Percentiles rank a stretch among this genome's conserved stretches.
phyloP scores from a whole-genome alignment of 2,329 filamentous ascomycete genomes.

The Paecilomyces sp. region DNA sequence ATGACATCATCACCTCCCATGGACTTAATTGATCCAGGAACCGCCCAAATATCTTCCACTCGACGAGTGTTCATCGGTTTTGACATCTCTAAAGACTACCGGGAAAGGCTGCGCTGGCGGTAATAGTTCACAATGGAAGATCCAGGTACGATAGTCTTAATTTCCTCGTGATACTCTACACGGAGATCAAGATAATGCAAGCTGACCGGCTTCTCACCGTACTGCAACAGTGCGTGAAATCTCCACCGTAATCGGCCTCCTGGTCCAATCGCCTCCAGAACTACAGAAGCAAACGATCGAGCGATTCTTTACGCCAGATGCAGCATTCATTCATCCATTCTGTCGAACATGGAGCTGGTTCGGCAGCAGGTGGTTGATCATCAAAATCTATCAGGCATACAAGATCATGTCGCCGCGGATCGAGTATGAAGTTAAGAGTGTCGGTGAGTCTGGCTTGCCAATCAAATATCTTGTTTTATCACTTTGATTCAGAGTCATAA shows the following conservation, averaged over 20 bases:
- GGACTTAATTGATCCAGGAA: background rate
- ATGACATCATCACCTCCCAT: background rate
- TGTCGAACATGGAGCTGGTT: conserved; percentile 53
- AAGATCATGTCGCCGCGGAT: conserved; percentile 73
- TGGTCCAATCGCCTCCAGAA: conserved; percentile 60
- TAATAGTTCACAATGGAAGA: conserved; percentile 6
- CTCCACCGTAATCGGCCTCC: conserved; percentile 55
- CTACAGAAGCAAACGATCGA: conserved; percentile 60
- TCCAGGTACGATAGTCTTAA: conserved; percentile 13
- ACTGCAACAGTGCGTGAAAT: conserved; percentile 51
- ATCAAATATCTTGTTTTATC: background rate
- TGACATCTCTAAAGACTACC: background rate
- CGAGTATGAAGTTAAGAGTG: conserved; percentile 56
- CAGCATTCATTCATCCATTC: conserved; percentile 71
- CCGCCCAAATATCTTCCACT: background rate
- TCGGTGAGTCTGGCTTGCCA: conserved; percentile 36
- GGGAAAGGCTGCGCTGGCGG: background rate
- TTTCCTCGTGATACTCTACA: conserved; percentile 26
- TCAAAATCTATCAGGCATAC: conserved; percentile 73
- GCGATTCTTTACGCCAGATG: conserved; percentile 65
- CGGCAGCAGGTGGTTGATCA: conserved; percentile 61
- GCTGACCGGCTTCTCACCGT: background rate
- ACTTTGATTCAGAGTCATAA: background rate
- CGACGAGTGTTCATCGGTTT: background rate
- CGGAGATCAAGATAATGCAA: background rate